Conservation (phyloP, 495 filamentous ascomycete species). For the Aspergillus kassunensis region DNA sequence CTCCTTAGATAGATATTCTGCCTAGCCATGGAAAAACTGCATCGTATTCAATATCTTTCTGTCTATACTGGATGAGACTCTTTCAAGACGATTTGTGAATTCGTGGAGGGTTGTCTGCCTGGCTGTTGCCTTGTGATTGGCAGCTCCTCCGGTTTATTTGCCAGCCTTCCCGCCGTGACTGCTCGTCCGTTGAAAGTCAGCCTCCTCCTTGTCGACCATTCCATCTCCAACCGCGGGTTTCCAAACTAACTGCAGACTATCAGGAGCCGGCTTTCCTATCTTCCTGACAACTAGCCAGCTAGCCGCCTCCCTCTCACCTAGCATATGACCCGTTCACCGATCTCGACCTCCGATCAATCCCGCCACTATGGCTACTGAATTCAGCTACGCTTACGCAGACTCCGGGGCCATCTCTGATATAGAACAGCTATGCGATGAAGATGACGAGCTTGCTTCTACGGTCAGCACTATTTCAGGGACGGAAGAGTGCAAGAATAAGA, state of each 20-base stretch:
- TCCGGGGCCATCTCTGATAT: conserved; percentile 24
- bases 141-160: conserved; percentile 13
- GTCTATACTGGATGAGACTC: conserved; percentile 2
- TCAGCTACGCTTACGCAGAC: conserved; percentile 13
- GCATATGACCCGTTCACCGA: neutral
- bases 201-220: conserved; percentile 9
- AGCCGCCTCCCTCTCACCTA: neutral
- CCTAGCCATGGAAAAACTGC: neutral
- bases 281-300: neutral
- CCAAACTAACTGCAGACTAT: neutral
- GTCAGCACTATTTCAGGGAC: conserved; percentile 28
- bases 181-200: conserved; percentile 13
- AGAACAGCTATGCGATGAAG: conserved; percentile 32
- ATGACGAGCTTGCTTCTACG: conserved; percentile 30
- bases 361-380: conserved; percentile 19
- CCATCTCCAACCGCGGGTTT: conserved; percentile 3
- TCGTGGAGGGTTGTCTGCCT: neutral
- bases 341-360: conserved; percentile 7
- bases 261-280: conserved; percentile 13
- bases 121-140: conserved; percentile 14
- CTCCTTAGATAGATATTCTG: neutral
- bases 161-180: conserved; percentile 9
- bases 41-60: neutral
- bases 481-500: conserved; percentile 20
- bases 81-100: neutral